Evolutionary conservation across 495 filamentous ascomycete genomes (phyloP), one percentile per base, ranked within the genome.

Genomic region (Penicillium ucsense): DNA sequence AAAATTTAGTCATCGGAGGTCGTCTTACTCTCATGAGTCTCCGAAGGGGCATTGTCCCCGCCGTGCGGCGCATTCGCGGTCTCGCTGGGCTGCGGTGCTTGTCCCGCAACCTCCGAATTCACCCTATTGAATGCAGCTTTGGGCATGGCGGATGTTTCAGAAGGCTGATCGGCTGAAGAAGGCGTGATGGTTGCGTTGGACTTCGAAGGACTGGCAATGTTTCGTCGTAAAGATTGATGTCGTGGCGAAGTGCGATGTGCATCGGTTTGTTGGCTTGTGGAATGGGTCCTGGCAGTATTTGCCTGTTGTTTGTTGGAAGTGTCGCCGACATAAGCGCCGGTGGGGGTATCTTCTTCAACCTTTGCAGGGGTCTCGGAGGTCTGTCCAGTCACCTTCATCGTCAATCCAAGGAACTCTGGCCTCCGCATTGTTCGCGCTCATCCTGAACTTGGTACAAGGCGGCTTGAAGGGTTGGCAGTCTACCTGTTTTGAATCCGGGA

Each of bases 401-500:
- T 71, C 41, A 72, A 59, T 48, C 56, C 67, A 46, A 63, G 60
- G 38, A 46, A 35, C 31, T 20, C 58, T 59, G n/a, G 77, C 75
- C 32, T 80, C 79, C 28, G 81, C 77, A 40, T 78, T 78, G 12
- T 67, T 74, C 4, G 72, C 64, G 27, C 74, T 64, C 54, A 89
- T 69, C 62, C 87, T 88, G 33, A 92, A 70, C 54, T 86, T 90
- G 51, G 94, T 61, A 31, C 62, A 56, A 59, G 58, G 56, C 45
- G 39, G 49, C 31, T 53, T 50, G 20, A 20, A 20, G 47, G 55
- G 54, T 43, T 54, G 49, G 40, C 49, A 81, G 60, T 85, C 87
- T 31, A 83, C 80, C 51, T 84, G 82, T 31, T 76, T 63, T 5
- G 84, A 78, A 54, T 88, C 83, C 28, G 71, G 68, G 7, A 82